phyloP scores from a whole-genome alignment of 495 filamentous ascomycete species.

The Penicillium taxi region DNA sequence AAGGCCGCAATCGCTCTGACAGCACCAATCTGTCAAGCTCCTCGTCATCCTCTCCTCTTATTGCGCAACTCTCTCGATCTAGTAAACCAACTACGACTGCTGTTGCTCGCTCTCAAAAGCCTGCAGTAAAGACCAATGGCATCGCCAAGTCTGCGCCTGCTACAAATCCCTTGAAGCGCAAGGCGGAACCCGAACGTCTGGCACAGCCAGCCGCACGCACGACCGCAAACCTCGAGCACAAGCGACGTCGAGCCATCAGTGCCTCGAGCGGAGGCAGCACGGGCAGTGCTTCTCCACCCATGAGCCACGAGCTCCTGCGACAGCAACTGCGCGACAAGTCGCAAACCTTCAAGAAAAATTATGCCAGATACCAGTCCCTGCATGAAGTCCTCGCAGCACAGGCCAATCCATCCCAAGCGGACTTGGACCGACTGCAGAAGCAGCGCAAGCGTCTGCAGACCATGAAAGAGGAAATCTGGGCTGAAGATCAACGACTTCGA shows the following conservation, averaged over 20 bases:
- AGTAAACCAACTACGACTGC: slow-evolving; percentile 13
- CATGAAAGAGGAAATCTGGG: slow-evolving; percentile 64
- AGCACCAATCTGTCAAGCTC: slow-evolving; percentile 38
- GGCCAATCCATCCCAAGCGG: slow-evolving; percentile 45
- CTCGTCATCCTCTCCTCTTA: slow-evolving; percentile 37
- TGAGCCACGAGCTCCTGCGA: slow-evolving; percentile 33
- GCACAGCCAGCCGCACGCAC: slow-evolving; percentile 21
- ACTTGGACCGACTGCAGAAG: slow-evolving; percentile 48
- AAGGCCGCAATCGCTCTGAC: slow-evolving; percentile 33
- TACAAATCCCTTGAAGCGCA: slow-evolving; percentile 40
- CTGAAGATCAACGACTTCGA: slow-evolving; percentile 30
- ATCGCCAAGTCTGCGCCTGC: slow-evolving; percentile 17
- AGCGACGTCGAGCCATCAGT: slow-evolving; percentile 39
- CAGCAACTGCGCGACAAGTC: slow-evolving; percentile 47
- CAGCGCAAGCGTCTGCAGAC: slow-evolving; percentile 52
- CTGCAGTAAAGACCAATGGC: slow-evolving; percentile 20
- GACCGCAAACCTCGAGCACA: slow-evolving; percentile 32
- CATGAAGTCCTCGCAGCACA: slow-evolving; percentile 50
- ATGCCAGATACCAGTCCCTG: slow-evolving; percentile 54
- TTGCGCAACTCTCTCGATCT: slow-evolving; percentile 30
- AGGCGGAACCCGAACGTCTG: slow-evolving; percentile 32
- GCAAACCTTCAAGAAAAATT: slow-evolving; percentile 52
- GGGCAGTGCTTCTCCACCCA: slow-evolving; percentile 39
- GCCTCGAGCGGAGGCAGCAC: slow-evolving; percentile 41
- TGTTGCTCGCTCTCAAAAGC: slow-evolving; percentile 10